Conservation (phyloP, 441 rosid species). For the Croton laevigatus region DNA sequence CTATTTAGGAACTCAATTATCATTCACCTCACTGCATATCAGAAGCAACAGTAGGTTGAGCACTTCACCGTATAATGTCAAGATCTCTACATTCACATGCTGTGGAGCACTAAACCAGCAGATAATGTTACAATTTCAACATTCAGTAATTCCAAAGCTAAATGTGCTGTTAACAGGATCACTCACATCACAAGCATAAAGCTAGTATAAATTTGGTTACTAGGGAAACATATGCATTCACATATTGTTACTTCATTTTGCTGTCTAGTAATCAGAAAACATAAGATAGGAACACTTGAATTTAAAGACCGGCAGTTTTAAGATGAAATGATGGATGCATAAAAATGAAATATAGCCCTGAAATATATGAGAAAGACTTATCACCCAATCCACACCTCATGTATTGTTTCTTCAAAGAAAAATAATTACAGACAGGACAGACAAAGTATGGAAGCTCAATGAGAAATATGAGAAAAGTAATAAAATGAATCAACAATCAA, state of each 20-base stretch:
- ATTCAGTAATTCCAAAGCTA: background rate
- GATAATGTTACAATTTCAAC: background rate
- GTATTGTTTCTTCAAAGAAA: background rate
- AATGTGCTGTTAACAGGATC: background rate
- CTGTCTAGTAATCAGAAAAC: background rate
- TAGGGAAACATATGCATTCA: constrained; percentile 1
- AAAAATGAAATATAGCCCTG: background rate
- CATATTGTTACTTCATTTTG: background rate
- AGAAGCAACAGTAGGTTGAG: background rate
- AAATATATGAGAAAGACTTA: background rate
- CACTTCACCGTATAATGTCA: background rate
- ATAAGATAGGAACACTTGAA: background rate
- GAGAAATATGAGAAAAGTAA: background rate
- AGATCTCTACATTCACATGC: background rate
- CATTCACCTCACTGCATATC: background rate
- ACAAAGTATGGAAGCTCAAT: background rate
- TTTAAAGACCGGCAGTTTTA: background rate
- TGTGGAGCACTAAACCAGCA: background rate
- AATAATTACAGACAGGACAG: background rate
- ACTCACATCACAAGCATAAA: background rate
- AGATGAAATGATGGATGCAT: background rate
- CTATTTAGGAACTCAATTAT: background rate
- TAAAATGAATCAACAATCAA: background rate
- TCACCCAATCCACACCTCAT: background rate
- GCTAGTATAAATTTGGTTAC: background rate